These are phyloP conservation scores for Lipomyces sp. DNA, from an alignment of 805 yeast genomes.

Conservation along the genomic window DNA sequence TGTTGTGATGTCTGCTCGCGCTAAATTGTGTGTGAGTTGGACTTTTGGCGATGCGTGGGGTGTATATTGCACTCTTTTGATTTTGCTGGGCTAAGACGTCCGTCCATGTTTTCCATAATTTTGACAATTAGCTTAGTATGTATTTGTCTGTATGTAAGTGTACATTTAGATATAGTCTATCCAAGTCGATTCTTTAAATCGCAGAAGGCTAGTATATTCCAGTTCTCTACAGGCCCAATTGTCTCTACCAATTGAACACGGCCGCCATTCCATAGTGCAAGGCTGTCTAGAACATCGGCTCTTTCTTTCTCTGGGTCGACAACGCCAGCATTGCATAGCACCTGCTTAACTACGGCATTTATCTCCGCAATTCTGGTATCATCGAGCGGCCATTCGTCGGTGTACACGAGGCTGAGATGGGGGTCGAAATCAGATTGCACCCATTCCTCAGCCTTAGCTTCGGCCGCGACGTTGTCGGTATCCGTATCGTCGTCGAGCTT, in stretches of 20 bases:
- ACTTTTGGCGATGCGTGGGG: no score
- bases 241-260: slow-evolving; percentile 64
- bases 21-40: not conserved
- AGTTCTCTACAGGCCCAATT: slow-evolving; percentile 66
- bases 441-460: slow-evolving; percentile 57
- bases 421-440: slow-evolving; percentile 58
- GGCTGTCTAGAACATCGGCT: no score
- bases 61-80: no score
- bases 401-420: slow-evolving; percentile 68
- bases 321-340: slow-evolving; percentile 47
- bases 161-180: not conserved
- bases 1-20: not conserved
- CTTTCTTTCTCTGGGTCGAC: slow-evolving; percentile 22
- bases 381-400: slow-evolving; percentile 61
- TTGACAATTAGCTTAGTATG: no score
- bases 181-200: slow-evolving; percentile 20
- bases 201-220: slow-evolving; percentile 58
- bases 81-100: no score
- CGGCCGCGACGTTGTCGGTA: slow-evolving; percentile 40
- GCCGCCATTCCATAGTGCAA: slow-evolving; percentile 59
- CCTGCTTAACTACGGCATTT: slow-evolving; percentile 62
- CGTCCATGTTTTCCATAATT: no score
- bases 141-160: not conserved
- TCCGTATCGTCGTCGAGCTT: slow-evolving; percentile 24
- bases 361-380: slow-evolving; percentile 63